Evolutionary conservation across 1,284 basidiomycete species (phyloP).

Genomic region (Irpex rosettiformis): DNA sequence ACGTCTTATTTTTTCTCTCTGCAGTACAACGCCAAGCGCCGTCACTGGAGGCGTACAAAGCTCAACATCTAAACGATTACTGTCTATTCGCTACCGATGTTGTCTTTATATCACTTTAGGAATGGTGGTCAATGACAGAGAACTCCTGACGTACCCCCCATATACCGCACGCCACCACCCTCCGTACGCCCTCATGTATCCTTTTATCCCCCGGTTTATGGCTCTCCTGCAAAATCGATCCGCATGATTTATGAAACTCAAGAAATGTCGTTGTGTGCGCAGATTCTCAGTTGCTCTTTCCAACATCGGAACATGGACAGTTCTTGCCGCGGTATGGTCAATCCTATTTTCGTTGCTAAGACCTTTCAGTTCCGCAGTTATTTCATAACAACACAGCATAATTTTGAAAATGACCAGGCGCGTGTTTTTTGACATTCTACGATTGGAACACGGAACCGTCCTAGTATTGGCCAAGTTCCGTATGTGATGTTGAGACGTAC

Average conservation of each 20-base stretch:
- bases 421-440: too few species aligned
- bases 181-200: not conserved
- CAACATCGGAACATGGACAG: too few species aligned
- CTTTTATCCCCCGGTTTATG: not conserved
- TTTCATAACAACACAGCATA: too few species aligned
- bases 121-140: constrained; percentile 1
- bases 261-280: not conserved
- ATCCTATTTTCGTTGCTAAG: too few species aligned
- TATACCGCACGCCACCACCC: not conserved
- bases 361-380: too few species aligned
- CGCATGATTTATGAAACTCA: not conserved
- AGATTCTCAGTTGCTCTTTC: too few species aligned
- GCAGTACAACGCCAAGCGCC: constrained; percentile 90
- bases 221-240: not conserved
- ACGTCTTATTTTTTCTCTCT: not conserved
- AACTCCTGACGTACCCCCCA: not conserved
- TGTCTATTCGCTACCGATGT: constrained; percentile 6
- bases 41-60: constrained; percentile 94
- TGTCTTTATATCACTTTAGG: constrained; percentile 4
- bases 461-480: too few species aligned
- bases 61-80: constrained; percentile 76
- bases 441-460: too few species aligned
- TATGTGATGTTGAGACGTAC: too few species aligned
- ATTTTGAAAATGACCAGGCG: too few species aligned
- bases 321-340: too few species aligned